A percentile compares a stretch with the other conserved stretches of the same genome.
phyloP scores from a whole-genome alignment of 1,284 basidiomycete species.

The Cutaneotrichosporon curvatum region DNA sequence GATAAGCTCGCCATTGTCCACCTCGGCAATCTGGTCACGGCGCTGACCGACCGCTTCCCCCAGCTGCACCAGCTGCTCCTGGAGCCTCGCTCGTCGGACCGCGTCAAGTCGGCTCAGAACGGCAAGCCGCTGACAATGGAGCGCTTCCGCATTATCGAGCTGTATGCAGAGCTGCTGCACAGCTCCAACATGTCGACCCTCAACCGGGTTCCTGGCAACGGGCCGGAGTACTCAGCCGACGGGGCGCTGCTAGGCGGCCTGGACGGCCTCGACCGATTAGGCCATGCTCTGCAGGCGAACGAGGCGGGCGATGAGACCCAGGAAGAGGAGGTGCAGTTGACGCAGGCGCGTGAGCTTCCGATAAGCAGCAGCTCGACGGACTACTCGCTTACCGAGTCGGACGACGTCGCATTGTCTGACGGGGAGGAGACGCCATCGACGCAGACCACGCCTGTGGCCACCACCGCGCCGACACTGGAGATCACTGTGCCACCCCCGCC shows the following conservation, averaged over 20 bases:
- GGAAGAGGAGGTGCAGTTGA: constrained; percentile 55
- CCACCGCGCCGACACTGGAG: constrained; percentile 1
- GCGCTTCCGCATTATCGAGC: constrained; percentile 92
- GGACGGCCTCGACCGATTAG: constrained; percentile 69
- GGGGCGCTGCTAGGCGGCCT: constrained; percentile 76
- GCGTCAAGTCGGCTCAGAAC: constrained; percentile 64
- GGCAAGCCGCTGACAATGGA: constrained; percentile 81
- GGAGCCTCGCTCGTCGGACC: constrained; percentile 63
- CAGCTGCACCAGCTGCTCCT: constrained; percentile 66
- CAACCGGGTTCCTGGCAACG: constrained; percentile 66
- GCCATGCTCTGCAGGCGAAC: constrained; percentile 61
- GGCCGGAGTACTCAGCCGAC: constrained; percentile 66
- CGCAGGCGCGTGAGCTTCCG: constrained; percentile 62
- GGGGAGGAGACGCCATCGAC: constrained; percentile 64
- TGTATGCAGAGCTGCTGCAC: constrained; percentile 93
- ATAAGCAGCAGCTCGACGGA: constrained; percentile 50
- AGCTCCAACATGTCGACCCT: constrained; percentile 97
- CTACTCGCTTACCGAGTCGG: constrained; percentile 52
- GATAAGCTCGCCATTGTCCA: constrained; percentile 88
- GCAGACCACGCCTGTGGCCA: constrained; percentile 39
- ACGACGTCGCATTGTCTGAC: constrained; percentile 62
- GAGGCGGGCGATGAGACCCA: constrained; percentile 48
- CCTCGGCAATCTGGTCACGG: constrained; percentile 73
- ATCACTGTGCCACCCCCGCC: constrained; percentile 28
- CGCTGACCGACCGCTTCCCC: constrained; percentile 64